Evolutionary conservation across 352 stramenopile species (phyloP).

Genomic region (Plasmopara muralis): DNA sequence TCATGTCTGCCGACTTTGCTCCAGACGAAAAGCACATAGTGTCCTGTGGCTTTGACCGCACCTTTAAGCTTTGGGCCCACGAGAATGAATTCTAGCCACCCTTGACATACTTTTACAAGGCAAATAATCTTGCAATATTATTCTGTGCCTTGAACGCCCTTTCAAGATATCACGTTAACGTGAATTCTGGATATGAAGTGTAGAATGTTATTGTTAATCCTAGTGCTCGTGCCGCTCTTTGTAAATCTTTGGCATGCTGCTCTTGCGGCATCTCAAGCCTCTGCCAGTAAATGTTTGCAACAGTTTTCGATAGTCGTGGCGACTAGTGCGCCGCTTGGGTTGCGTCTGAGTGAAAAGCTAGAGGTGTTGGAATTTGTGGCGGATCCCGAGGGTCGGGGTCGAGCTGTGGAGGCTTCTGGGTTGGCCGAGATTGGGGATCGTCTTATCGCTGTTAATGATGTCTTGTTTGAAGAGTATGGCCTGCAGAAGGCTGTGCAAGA

Average conservation of each 20-base stretch:
- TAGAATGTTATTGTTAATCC: constrained; percentile 6
- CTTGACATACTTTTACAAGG: constrained; percentile 6
- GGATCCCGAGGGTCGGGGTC: constrained; percentile 43
- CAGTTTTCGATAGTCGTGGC: constrained; percentile 43
- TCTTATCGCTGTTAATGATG: constrained; percentile 52
- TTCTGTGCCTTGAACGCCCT: background rate
- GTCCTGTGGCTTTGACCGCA: constrained; percentile 87
- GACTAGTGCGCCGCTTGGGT: constrained; percentile 38
- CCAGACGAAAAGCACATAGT: constrained; percentile 85
- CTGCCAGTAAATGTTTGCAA: constrained; percentile 17
- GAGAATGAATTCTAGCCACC: constrained; percentile 79
- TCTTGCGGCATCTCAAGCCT: background rate
- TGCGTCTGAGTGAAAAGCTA: constrained; percentile 55
- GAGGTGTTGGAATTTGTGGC: constrained; percentile 60
- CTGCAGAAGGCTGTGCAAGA: constrained; percentile 35
- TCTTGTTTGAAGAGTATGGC: constrained; percentile 25
- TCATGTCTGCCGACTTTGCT: constrained; percentile 91
- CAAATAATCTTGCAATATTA: background rate
- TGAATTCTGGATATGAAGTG: constrained; percentile 4
- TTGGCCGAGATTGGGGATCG: constrained; percentile 65
- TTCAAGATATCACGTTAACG: constrained; percentile 7
- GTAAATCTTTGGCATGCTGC: constrained; percentile 1
- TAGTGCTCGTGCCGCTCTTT: constrained; percentile 5
- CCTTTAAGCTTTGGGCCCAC: constrained; percentile 90
- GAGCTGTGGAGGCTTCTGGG: constrained; percentile 51